These are phyloP conservation scores for Hypoxylon sp. DNA, from an alignment of 2,329 filamentous ascomycete genomes.

Conservation along the genomic window DNA sequence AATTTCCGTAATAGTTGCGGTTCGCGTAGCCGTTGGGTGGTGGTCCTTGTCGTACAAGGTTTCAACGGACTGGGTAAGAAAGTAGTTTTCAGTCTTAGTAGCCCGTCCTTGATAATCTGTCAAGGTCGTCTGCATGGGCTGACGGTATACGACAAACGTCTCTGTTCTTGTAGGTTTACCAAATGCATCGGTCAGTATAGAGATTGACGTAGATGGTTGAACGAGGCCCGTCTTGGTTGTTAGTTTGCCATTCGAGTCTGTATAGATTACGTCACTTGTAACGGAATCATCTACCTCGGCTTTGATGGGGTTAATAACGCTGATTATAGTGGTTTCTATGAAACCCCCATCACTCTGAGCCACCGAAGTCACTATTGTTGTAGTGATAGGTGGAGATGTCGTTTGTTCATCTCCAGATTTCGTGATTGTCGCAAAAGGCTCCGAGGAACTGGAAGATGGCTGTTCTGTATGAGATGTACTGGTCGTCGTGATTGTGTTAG, in stretches of 20 bases:
- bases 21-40: slow-evolving; percentile 44
- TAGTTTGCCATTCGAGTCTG: slow-evolving; percentile 37
- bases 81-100: slow-evolving; percentile 46
- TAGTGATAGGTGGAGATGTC: slow-evolving; percentile 34
- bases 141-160: slow-evolving; percentile 9
- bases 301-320: slow-evolving; percentile 38
- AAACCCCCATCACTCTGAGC: slow-evolving; percentile 26
- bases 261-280: slow-evolving; percentile 21
- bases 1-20: slow-evolving; percentile 37
- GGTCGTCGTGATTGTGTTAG: not conserved
- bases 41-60: slow-evolving; percentile 39
- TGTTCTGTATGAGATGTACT: slow-evolving; percentile 1
- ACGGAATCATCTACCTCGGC: slow-evolving; percentile 22
- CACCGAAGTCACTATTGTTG: slow-evolving; percentile 43
- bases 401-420: slow-evolving; percentile 9
- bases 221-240: slow-evolving; percentile 37
- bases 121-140: slow-evolving; percentile 39
- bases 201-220: slow-evolving; percentile 11
- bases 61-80: slow-evolving; percentile 21
- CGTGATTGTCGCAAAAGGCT: slow-evolving; percentile 30
- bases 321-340: slow-evolving; percentile 37
- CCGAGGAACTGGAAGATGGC: slow-evolving; percentile 3
- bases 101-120: slow-evolving; percentile 44
- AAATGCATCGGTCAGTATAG: slow-evolving; percentile 25
- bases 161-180: slow-evolving; percentile 44